Conservation (phyloP, 2,329 filamentous ascomycete genomes). For the Nemania abortiva region DNA sequence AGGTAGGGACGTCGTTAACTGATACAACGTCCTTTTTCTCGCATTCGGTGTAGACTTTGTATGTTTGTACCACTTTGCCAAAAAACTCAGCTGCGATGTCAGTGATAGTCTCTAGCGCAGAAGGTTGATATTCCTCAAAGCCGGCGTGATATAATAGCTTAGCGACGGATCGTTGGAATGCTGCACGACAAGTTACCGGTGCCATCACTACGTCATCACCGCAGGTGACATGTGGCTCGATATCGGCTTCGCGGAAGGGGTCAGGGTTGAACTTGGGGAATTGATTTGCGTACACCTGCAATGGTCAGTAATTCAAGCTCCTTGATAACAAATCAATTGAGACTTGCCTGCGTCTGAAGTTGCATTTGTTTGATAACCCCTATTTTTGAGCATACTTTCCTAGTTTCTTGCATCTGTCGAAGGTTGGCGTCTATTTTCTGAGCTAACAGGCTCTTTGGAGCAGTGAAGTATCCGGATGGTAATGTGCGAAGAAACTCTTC, state of each 20-base stretch:
- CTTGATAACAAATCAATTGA: slow-evolving; percentile 13
- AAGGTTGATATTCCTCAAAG: slow-evolving; percentile 97
- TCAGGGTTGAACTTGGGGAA: slow-evolving; percentile 96
- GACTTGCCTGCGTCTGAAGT: slow-evolving; percentile 86
- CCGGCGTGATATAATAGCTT: slow-evolving; percentile 97
- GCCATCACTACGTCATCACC: slow-evolving; percentile 92
- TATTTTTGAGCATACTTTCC: slow-evolving; percentile 96
- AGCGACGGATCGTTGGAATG: slow-evolving; percentile 88
- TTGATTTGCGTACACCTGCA: slow-evolving; percentile 93
- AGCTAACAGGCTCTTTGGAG: slow-evolving; percentile 79
- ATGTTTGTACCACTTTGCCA: slow-evolving; percentile 80
- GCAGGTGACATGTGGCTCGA: slow-evolving; percentile 88
- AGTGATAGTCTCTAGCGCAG: slow-evolving; percentile 89
- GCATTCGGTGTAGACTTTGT: slow-evolving; percentile 85
- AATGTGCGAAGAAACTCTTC: slow-evolving; percentile 87
- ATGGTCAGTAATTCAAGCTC: slow-evolving; percentile 44
- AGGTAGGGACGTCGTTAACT: slow-evolving; percentile 55
- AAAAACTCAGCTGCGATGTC: slow-evolving; percentile 93
- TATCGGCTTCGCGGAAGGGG: slow-evolving; percentile 87
- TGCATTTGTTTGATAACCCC: slow-evolving; percentile 99
- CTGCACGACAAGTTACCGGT: slow-evolving; percentile 82
- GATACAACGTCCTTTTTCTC: slow-evolving; percentile 75
- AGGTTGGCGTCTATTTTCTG: slow-evolving; percentile 91
- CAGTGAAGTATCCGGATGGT: slow-evolving; percentile 78
- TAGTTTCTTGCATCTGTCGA: slow-evolving; percentile 93